A percentile compares a stretch with the other conserved stretches of the same genome.
phyloP scores from a whole-genome alignment of 2,329 filamentous ascomycete genomes.

The Penicillium sp. region DNA sequence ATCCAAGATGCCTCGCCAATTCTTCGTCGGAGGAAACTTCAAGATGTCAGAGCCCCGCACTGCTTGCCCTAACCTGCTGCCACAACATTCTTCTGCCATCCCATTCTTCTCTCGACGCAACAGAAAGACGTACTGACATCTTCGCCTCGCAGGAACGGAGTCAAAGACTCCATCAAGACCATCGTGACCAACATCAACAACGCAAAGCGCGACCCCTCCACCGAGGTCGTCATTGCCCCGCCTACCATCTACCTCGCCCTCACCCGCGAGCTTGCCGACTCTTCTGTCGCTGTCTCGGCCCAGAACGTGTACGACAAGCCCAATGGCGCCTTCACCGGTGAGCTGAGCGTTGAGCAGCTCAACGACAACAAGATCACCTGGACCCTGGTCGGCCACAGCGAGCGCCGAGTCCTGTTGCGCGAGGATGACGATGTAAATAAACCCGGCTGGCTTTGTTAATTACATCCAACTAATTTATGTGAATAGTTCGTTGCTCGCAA shows the following conservation, averaged over 20 bases:
- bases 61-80: conserved; percentile 37
- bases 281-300: conserved; percentile 77
- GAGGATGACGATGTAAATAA: conserved; percentile 68
- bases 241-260: conserved; percentile 86
- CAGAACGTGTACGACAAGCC: conserved; percentile 98
- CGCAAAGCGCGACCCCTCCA: conserved; percentile 58
- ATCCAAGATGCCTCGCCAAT: conserved; percentile 83
- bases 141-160: conserved; percentile 76
- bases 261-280: conserved; percentile 71
- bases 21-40: conserved; percentile 98
- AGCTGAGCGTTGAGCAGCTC: conserved; percentile 89
- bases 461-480: neutral
- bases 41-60: conserved; percentile 70
- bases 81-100: no score
- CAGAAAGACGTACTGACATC: neutral
- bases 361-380: conserved; percentile 84
- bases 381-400: conserved; percentile 90
- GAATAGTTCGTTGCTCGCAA: conserved; percentile 74
- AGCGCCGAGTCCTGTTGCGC: conserved; percentile 83
- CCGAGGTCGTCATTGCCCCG: conserved; percentile 93
- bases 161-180: conserved; percentile 79
- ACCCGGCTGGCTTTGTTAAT: neutral
- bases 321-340: conserved; percentile 94
- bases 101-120: no score
- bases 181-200: conserved; percentile 88